Percentiles rank a stretch among this genome's conserved stretches.
These are phyloP conservation scores for Circinella umbellata DNA, from an alignment of 371 early-diverging fungal genomes.

Conservation along the genomic window DNA sequence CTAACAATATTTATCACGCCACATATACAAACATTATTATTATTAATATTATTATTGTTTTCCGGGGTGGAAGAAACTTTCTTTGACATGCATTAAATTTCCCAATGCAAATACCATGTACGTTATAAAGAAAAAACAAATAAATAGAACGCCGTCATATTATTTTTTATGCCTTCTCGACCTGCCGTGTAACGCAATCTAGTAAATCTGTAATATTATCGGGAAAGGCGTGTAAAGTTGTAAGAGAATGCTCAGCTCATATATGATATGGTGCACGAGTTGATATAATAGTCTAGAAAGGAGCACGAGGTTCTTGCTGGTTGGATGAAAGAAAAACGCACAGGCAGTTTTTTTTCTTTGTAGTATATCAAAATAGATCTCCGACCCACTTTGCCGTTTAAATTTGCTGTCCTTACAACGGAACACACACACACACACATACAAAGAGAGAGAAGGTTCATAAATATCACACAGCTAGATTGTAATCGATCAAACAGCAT, in stretches of 20 bases:
- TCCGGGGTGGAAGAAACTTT: neutral
- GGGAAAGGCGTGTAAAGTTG: too few relatives aligned
- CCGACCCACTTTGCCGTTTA: neutral
- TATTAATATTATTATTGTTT: neutral
- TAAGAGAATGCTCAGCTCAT: too few relatives aligned
- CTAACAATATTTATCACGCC: neutral
- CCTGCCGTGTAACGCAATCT: slow-evolving; percentile 1
- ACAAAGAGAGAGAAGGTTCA: neutral
- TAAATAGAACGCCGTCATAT: neutral
- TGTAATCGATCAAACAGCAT: slow-evolving; percentile 5
- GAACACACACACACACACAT: too few relatives aligned
- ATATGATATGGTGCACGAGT: neutral
- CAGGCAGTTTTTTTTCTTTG: neutral
- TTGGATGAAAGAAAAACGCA: slow-evolving; percentile 1
- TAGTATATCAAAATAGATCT: slow-evolving; percentile 1
- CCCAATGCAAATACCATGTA: neutral
- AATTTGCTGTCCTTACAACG: too few relatives aligned
- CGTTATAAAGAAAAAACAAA: neutral
- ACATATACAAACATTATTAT: neutral
- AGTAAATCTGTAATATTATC: neutral
- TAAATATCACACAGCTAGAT: neutral
- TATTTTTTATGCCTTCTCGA: slow-evolving; percentile 8
- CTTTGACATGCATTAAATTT: neutral
- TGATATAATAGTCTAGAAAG: neutral
- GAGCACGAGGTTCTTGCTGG: neutral